Base-by-base conservation (phyloP, 495 filamentous ascomycete species). In the Apiosordaria backusii region DNA sequence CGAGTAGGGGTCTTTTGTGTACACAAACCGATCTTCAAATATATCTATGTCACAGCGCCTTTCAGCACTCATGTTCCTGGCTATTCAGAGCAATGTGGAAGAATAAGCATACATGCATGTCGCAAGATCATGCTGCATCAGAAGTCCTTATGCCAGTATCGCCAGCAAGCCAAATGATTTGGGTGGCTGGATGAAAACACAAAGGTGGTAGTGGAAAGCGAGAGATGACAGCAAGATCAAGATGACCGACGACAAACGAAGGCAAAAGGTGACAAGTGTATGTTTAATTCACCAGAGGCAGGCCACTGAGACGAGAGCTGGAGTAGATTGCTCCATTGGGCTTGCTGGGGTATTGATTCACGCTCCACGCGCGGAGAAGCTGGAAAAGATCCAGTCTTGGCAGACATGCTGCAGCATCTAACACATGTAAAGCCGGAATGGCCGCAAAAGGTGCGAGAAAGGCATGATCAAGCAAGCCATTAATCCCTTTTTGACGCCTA, bases 401-500 rank as follows among this genome's bases (percentile, higher is more conserved):
- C 9, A 61, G 21, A 45, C 4, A 45, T 27, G 26, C 26, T 27
- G 3, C 4, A 59, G 23, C 4, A 59, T 26, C 19, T 59, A 59
- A 5, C 59, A 25, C 7, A 65, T 23, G 35, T 50, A 25, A 60
- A 19, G 55, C 10, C 61, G 27, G 59, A 1, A 4, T 68, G 63
- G 54, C 62, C 62, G 63, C 57, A 9, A 22, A 63, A 27, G 65
- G 64, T 63, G 25, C 64, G 25, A 59, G 68, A 19, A 54, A 68
- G 68, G 69, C 72, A 64, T 70, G 68, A 76, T 66, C 63, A 73
- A 76, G 65, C 65, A 74, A 72, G 72, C 72, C 72, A 77, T 67
- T 52, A 72, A 74, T 75, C 70, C 74, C 69, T 73, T 76, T 75
- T 73, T 77, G 71, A 75, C 75, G 71, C 75, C 75, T 74, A 73